Percentiles rank a stretch among this genome's conserved stretches.
Evolutionary conservation across 192 early-diverging fungal species (phyloP).

Genomic region (Jimgerdemannia lactiflua): DNA sequence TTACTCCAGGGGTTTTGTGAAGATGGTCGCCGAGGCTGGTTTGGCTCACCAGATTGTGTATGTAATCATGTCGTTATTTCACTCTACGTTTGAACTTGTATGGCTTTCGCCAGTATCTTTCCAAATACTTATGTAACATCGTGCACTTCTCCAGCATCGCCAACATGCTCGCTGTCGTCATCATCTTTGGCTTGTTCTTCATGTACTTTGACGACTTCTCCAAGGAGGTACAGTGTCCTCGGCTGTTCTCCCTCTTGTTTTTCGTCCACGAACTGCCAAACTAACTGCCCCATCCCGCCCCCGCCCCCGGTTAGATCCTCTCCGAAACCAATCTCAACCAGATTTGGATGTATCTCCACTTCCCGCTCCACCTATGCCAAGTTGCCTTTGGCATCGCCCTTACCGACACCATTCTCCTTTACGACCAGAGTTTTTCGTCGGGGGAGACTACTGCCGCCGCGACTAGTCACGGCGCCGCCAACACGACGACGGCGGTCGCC

Average conservation of each 20-base stretch:
- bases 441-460: neutral
- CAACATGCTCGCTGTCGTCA: slow-evolving; percentile 41
- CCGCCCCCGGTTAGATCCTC: too few relatives aligned
- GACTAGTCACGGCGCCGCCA: neutral
- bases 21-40: neutral
- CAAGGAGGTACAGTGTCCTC: slow-evolving; percentile 26
- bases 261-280: neutral
- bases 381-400: slow-evolving; percentile 45
- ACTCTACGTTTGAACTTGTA: slow-evolving; percentile 29
- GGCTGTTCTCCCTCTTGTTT: slow-evolving; percentile 18
- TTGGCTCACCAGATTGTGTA: slow-evolving; percentile 32
- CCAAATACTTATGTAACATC: neutral
- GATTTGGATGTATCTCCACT: neutral
- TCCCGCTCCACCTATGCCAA: slow-evolving; percentile 47
- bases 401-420: slow-evolving; percentile 39
- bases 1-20: too few relatives aligned
- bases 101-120: slow-evolving; percentile 36
- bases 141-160: slow-evolving; percentile 11
- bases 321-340: too few relatives aligned
- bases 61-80: slow-evolving; percentile 21
- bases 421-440: slow-evolving; percentile 2
- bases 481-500: neutral
- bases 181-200: slow-evolving; percentile 47
- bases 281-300: too few relatives aligned
- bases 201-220: slow-evolving; percentile 51